A percentile compares a stretch with the other conserved stretches of the same genome.
Conservation (phyloP, 225 moss, liverwort and hornwort genomes). For the Lunularia cruciata region DNA sequence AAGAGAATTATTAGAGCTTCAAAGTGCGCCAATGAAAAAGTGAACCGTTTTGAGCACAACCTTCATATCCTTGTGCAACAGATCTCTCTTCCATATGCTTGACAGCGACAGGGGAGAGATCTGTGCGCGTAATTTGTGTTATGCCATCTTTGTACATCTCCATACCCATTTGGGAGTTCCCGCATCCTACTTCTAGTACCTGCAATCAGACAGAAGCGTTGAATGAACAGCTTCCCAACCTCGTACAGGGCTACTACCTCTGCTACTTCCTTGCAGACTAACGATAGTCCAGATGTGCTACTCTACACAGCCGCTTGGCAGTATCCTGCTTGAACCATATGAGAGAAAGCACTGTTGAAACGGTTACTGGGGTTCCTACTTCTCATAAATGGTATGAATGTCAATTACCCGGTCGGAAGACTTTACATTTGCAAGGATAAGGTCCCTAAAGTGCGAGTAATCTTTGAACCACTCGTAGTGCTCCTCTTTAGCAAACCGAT, state of each 20-base stretch:
- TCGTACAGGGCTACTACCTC: too few relatives aligned
- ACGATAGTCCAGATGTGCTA: too few relatives aligned
- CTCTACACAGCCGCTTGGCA: too few relatives aligned
- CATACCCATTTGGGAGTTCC: constrained; percentile 77
- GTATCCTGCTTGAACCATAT: too few relatives aligned
- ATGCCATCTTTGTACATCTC: constrained; percentile 83
- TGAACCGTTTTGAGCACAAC: constrained; percentile 12
- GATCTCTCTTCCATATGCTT: constrained; percentile 58
- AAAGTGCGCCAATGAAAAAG: not conserved
- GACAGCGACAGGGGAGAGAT: constrained; percentile 73
- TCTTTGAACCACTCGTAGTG: constrained; percentile 97
- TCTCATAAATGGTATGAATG: not conserved
- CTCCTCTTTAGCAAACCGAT: constrained; percentile 73
- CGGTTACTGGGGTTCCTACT: too few relatives aligned
- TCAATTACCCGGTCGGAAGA: constrained; percentile 57
- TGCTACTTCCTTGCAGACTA: too few relatives aligned
- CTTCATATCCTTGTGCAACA: constrained; percentile 26
- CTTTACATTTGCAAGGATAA: constrained; percentile 61
- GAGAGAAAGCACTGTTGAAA: too few relatives aligned
- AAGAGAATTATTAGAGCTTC: too few relatives aligned
- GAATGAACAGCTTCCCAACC: too few relatives aligned
- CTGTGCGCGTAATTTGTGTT: constrained; percentile 68
- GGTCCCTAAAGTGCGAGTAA: constrained; percentile 83
- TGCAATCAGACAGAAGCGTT: constrained; percentile 22
- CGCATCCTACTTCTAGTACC: constrained; percentile 90